A percentile compares a stretch with the other conserved stretches of the same genome.
Conservation (phyloP, 2,329 filamentous ascomycete species). For the Pseudocercospora musae region DNA sequence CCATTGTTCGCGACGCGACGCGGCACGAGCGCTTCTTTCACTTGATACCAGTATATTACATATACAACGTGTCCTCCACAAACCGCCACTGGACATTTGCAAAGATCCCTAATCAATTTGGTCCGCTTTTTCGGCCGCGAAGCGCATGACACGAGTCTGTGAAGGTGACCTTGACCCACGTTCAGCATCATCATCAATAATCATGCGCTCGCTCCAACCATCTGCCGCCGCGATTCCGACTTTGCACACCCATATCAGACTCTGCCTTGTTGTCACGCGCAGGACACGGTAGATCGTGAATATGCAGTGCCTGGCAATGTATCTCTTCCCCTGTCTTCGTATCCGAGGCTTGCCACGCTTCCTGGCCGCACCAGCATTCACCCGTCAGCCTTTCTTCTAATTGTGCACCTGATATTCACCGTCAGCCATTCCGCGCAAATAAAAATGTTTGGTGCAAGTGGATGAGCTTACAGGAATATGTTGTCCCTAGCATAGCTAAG, state of each 20-base stretch:
- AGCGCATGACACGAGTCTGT: background rate
- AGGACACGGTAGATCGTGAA: background rate
- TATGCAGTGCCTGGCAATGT: background rate
- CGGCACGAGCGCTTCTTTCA: background rate
- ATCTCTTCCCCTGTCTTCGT: background rate
- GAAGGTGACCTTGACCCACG: background rate
- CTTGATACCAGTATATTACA: background rate
- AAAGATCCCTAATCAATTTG: background rate
- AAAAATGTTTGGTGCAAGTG: background rate
- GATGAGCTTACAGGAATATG: slow-evolving; percentile 46
- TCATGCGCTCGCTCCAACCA: background rate
- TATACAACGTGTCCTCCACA: background rate
- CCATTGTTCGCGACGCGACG: background rate
- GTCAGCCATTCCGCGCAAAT: slow-evolving; percentile 5
- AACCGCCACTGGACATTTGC: background rate
- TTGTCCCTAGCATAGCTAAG: slow-evolving; percentile 47
- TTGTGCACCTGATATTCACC: slow-evolving; percentile 20
- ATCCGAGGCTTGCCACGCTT: slow-evolving; percentile 4
- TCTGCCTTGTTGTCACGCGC: background rate
- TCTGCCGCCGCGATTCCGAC: background rate
- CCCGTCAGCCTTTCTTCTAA: slow-evolving; percentile 21
- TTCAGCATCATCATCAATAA: background rate
- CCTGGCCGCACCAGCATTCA: slow-evolving; percentile 14
- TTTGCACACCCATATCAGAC: background rate
- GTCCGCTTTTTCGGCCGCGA: background rate